A percentile compares a stretch with the other conserved stretches of the same genome.
phyloP scores from a whole-genome alignment of 108 stramenopile genomes.

The Schizochytrium sp. region DNA sequence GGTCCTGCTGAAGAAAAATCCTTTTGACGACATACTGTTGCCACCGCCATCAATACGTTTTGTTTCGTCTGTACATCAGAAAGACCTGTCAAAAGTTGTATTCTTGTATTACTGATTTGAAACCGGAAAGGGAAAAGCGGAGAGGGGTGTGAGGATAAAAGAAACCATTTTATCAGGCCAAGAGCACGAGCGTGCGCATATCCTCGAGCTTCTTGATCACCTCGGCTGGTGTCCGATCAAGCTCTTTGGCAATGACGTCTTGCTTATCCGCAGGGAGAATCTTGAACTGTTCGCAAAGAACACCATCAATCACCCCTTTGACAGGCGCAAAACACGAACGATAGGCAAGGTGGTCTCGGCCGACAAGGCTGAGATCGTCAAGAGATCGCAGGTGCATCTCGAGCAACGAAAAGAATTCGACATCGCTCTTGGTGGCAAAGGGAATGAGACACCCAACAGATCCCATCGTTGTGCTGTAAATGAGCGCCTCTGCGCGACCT shows the following conservation, averaged over 20 bases:
- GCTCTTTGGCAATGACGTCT: constrained; percentile 67
- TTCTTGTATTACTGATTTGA: too few species aligned
- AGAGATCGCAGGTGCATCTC: constrained; percentile 72
- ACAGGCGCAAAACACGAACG: constrained; percentile 83
- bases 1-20: too few species aligned
- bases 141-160: too few species aligned
- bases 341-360: constrained; percentile 83
- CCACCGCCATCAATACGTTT: too few species aligned
- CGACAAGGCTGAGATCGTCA: constrained; percentile 40
- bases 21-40: too few species aligned
- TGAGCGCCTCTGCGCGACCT: constrained; percentile 73
- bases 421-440: constrained; percentile 79
- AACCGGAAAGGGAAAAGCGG: too few species aligned
- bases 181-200: constrained; percentile 1
- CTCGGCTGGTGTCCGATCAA: constrained; percentile 81
- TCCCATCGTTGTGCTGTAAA: constrained; percentile 83
- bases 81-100: too few species aligned
- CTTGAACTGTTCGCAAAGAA: constrained; percentile 79
- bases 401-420: constrained; percentile 83
- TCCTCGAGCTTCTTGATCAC: constrained; percentile 88
- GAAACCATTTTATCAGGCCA: neutral
- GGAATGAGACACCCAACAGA: constrained; percentile 82
- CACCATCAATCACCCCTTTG: constrained; percentile 89
- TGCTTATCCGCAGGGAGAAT: constrained; percentile 64
- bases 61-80: too few species aligned